phyloP scores from a whole-genome alignment of 768 basidiomycete species.

The Nidula microcarpa region DNA sequence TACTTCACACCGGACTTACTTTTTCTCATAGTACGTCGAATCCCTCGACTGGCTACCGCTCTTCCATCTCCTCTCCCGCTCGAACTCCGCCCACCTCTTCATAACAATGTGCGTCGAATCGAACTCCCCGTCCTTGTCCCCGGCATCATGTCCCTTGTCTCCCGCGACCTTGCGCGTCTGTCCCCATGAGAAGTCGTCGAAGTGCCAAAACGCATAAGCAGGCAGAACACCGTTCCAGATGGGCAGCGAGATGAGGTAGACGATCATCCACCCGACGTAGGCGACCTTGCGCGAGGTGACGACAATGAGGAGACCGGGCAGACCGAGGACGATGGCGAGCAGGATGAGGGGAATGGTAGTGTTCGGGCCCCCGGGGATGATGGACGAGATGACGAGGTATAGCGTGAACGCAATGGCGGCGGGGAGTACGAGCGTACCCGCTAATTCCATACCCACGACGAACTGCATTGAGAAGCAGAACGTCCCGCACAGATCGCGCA shows the following conservation, averaged over 20 bases:
- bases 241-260: conserved; percentile 89
- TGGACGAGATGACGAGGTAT: conserved; percentile 86
- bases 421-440: conserved; percentile 93
- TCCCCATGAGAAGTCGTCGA: conserved; percentile 99
- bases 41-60: conserved; percentile 82
- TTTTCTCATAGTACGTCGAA: conserved; percentile 69
- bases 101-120: conserved; percentile 96
- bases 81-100: conserved; percentile 99
- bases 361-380: conserved; percentile 75
- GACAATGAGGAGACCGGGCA: conserved; percentile 93
- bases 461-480: conserved; percentile 99
- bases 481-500: conserved; percentile 97
- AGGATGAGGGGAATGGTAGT: conserved; percentile 90
- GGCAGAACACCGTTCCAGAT: conserved; percentile 98
- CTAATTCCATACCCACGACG: conserved; percentile 96
- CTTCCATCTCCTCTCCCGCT: conserved; percentile 93
- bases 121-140: conserved; percentile 96
- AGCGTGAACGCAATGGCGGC: conserved; percentile 97
- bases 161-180: conserved; percentile 84
- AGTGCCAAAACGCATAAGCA: conserved; percentile 97
- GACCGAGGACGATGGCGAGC: conserved; percentile 90
- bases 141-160: conserved; percentile 66
- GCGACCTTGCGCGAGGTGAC: conserved; percentile 92
- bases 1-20: conserved; percentile 40
- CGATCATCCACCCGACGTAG: conserved; percentile 96